Percentiles rank a stretch among this genome's conserved stretches.
Conservation (phyloP, 2,329 filamentous ascomycete species). For the Clarireedia paspali region DNA sequence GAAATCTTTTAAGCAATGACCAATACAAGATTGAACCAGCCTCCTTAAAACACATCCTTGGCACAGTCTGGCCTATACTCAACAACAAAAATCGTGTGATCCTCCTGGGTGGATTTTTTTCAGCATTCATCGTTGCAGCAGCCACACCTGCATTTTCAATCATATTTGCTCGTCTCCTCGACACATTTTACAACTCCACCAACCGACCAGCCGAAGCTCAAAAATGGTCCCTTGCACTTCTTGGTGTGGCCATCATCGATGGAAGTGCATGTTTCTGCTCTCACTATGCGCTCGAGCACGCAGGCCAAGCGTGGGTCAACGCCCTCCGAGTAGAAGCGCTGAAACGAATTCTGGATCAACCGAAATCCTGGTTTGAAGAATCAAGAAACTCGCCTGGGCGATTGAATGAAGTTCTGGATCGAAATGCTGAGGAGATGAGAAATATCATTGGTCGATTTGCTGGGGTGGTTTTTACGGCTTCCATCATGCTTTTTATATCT, state of each 20-base stretch:
- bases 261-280: constrained; percentile 56
- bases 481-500: constrained; percentile 60
- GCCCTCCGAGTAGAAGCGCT: constrained; percentile 61
- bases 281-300: constrained; percentile 64
- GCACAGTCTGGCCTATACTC: constrained; percentile 64
- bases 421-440: constrained; percentile 80
- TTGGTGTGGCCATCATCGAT: constrained; percentile 61
- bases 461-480: constrained; percentile 59
- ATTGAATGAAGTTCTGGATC: constrained; percentile 67
- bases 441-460: constrained; percentile 74
- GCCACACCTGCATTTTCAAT: constrained; percentile 59
- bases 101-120: constrained; percentile 51
- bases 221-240: constrained; percentile 62
- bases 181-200: constrained; percentile 52
- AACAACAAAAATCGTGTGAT: constrained; percentile 40
- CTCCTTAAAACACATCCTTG: constrained; percentile 48
- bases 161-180: constrained; percentile 64
- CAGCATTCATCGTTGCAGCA: constrained; percentile 21
- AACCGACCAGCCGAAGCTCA: constrained; percentile 16
- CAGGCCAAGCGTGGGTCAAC: constrained; percentile 72
- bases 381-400: constrained; percentile 54
- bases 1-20: neutral
- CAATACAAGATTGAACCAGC: constrained; percentile 10
- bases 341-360: constrained; percentile 64
- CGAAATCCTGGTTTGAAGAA: constrained; percentile 69